Base-by-base conservation (phyloP, 805 yeast genomes). In the Hanseniaspora mollemarum region DNA sequence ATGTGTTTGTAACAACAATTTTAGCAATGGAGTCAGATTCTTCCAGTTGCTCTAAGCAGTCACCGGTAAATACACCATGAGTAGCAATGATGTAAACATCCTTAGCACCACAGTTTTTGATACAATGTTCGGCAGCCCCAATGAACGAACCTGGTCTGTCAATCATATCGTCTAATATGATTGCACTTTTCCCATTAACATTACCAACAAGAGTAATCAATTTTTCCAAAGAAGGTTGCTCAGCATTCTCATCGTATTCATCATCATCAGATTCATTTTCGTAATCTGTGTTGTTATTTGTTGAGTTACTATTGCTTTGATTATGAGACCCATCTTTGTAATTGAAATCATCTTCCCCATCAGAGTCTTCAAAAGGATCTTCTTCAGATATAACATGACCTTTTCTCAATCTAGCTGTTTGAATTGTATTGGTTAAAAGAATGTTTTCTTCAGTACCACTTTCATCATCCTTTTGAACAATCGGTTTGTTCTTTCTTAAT, bases 101-200 rank as follows among this genome's bases (percentile, higher is more conserved):
- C 59, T 81, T 83, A 54, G 99, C 98, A 53, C 98, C 98, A 70
- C 99, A 92, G 67, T 88, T 90, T 67, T 85, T 73, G 57, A 94
- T 77, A 65, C 94, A 78, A 69, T 92, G 98, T 69, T 92, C 99
- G 31, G 99, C 98, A 39, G 98, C 98, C 28, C 96, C 90, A 56
- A 92, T 83, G 63, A 88, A 90, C 9, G 94, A 80, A 56, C 82
- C 81, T 41, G 96, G 96, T 64, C 92, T 87, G 64, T 92, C 98
- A 60, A 92, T 83, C 94, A 92, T 86, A 65, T 92, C 99, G 68
- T 92, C 99, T 53, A 92, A 73, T 54, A 92, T 84, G 57, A 92
- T 85, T 18, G 96, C 97, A 6, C 94, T 84, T 66, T 85, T 85
- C 59, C 80, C 83, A 57, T 84, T 80, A 46, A 92, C 98, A 64